Base-by-base conservation (phyloP, 2,329 filamentous ascomycete species). In the Stemphylium lycopersici region DNA sequence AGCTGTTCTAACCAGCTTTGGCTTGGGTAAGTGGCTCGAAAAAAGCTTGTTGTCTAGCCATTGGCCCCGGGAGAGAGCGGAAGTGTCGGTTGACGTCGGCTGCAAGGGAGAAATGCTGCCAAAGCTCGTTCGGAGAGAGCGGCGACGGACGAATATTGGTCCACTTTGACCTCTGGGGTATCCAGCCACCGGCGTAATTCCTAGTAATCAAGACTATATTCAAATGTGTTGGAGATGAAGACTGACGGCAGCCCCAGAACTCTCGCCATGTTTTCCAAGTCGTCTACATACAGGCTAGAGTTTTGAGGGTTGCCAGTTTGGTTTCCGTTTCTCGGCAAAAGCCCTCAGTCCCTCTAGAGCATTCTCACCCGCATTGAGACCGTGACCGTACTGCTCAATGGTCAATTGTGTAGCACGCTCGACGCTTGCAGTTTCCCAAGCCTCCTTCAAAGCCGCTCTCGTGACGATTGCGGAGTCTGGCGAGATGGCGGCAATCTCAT, bases 251-350 rank as follows among this genome's bases (percentile, higher is more conserved):
- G 36, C 36, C 12, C 20, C 16, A 38, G 20, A 29, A 6, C 26
- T 11, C 1, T 29, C 26, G 26, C 11, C 26, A 24, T 24, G 2
- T 11, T 2, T 6, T 11, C 18, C 11, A 22, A 20, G 15, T 38
- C 12, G 18, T 16, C 37, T 6, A 39, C 13, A 42, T 22, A 42
- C 3, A 11, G 16, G 11, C 48, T 45, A 54, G 33, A 84, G 56
- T 65, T 82, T 82, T 1, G 77, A 79, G 24, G 79, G 76, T 42
- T 77, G 77, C 80, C 81, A 83, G 22, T 76, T 63, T 15, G 81
- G 81, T 59, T 76, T 71, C 62, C 78, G 72, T 72, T 83, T 83
- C 65, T 79, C 75, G 32, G 77, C 76, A 75, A 84, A 85, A 4
- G 83, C 82, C 54, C 68, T 73, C 47, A 83, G 59, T 1, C 81